Conservation (phyloP, 352 stramenopile species). For the Phytopythium litorale region DNA sequence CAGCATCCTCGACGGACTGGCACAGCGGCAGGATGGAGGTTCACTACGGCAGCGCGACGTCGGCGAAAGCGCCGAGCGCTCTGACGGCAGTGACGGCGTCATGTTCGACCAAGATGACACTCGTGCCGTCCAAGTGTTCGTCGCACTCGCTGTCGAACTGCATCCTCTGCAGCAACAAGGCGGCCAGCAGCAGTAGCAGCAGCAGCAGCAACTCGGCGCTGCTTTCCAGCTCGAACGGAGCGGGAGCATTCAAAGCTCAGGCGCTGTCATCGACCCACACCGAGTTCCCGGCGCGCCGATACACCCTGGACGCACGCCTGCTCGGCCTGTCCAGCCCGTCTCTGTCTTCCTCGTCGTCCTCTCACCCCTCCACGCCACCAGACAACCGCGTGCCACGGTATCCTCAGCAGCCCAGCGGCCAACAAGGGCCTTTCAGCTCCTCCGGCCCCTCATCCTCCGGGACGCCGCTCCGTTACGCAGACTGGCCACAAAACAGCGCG, state of each 20-base stretch:
- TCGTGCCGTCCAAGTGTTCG: slow-evolving; percentile 29
- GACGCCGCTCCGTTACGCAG: background rate
- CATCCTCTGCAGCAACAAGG: slow-evolving; percentile 37
- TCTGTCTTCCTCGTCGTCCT: background rate
- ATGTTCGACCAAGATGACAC: background rate
- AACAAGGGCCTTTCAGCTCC: background rate
- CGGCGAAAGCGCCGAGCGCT: background rate
- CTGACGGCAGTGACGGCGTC: background rate
- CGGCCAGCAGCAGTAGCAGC: background rate
- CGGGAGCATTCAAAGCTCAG: background rate
- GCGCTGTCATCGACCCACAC: background rate
- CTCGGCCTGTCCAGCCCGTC: slow-evolving; percentile 4
- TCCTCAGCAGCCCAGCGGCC: background rate
- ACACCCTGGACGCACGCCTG: slow-evolving; percentile 26
- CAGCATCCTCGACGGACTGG: background rate
- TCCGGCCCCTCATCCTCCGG: no score
- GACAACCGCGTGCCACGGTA: background rate
- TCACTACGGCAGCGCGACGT: background rate
- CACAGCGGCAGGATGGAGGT: background rate
- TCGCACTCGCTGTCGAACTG: slow-evolving; percentile 65
- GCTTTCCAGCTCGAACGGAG: background rate
- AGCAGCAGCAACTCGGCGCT: background rate
- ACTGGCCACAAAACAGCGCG: background rate
- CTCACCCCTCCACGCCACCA: background rate
- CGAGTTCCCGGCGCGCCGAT: slow-evolving; percentile 13